These are phyloP conservation scores for Mortierella sp. DNA, from an alignment of 371 early-diverging fungal species.

Conservation along the genomic window DNA sequence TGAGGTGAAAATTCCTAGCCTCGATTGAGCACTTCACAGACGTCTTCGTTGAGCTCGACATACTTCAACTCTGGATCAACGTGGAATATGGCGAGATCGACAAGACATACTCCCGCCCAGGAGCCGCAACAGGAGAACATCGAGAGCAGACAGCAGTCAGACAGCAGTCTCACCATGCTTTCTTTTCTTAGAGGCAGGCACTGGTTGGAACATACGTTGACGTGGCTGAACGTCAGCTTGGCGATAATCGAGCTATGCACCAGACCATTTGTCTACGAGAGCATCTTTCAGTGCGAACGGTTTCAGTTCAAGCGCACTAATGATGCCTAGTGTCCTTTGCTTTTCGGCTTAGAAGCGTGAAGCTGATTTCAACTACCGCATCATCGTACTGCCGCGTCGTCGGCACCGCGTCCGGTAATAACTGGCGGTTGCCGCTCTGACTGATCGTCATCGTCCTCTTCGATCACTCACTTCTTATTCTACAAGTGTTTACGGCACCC, in stretches of 20 bases:
- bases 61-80: conserved; percentile 11
- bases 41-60: conserved; percentile 7
- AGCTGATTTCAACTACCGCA: conserved; percentile 26
- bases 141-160: conserved; percentile 2
- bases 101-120: conserved; percentile 19
- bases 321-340: conserved; percentile 20
- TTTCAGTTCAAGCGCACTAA: conserved; percentile 20
- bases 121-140: conserved; percentile 18
- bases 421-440: conserved; percentile 26
- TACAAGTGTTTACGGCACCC: too few species aligned
- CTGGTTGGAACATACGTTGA: conserved; percentile 9
- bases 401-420: conserved; percentile 17
- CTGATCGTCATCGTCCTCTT: conserved; percentile 11
- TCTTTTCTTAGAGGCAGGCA: conserved; percentile 22
- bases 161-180: conserved; percentile 14
- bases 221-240: conserved; percentile 8
- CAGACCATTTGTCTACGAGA: conserved; percentile 26
- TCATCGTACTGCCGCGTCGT: conserved; percentile 19
- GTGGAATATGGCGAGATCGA: conserved; percentile 21
- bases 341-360: conserved; percentile 18
- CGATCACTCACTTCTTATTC: too few species aligned
- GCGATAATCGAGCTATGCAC: conserved; percentile 16
- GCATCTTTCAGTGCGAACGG: conserved; percentile 21
- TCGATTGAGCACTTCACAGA: conserved; percentile 22
- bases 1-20: conserved; percentile 19